Conservation (phyloP, 768 basidiomycete species). For the Mycena sanguinolenta region DNA sequence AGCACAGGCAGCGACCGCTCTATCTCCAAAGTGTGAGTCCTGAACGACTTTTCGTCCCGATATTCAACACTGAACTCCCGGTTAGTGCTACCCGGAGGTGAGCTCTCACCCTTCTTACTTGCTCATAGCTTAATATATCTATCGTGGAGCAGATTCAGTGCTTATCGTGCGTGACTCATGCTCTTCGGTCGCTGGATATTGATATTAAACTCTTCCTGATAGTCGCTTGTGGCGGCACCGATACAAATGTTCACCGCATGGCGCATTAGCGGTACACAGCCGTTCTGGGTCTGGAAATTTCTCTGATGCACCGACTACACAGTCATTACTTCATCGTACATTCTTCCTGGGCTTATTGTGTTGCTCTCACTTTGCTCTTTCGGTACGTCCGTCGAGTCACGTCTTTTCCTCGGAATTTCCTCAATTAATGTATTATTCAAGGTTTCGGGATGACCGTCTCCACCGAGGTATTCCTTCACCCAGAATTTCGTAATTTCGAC, state of each 20-base stretch:
- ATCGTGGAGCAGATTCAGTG: slow-evolving; percentile 15
- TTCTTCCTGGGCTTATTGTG: slow-evolving; percentile 6
- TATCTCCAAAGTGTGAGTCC: slow-evolving; percentile 18
- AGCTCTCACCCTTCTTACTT: too few species aligned
- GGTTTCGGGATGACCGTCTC: slow-evolving; percentile 14
- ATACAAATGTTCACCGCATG: slow-evolving; percentile 33
- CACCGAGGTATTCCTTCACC: neutral
- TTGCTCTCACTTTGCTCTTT: slow-evolving; percentile 18
- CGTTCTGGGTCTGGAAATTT: neutral
- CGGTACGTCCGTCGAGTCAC: slow-evolving; percentile 10
- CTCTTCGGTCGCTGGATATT: neutral
- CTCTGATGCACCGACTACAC: neutral
- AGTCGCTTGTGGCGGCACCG: slow-evolving; percentile 24
- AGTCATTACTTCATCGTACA: slow-evolving; percentile 24
- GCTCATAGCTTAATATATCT: too few species aligned
- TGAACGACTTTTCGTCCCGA: too few species aligned
- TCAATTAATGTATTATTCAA: neutral
- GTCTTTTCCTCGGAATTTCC: too few species aligned
- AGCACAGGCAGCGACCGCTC: neutral
- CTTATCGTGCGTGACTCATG: slow-evolving; percentile 15
- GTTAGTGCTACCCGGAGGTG: slow-evolving; percentile 22
- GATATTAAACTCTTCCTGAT: neutral
- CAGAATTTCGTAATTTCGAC: slow-evolving; percentile 10
- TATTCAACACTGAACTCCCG: too few species aligned
- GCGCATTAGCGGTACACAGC: slow-evolving; percentile 19